Evolutionary conservation across 345 rosid genomes (phyloP).

Genomic region (Eutrema japonicum): DNA sequence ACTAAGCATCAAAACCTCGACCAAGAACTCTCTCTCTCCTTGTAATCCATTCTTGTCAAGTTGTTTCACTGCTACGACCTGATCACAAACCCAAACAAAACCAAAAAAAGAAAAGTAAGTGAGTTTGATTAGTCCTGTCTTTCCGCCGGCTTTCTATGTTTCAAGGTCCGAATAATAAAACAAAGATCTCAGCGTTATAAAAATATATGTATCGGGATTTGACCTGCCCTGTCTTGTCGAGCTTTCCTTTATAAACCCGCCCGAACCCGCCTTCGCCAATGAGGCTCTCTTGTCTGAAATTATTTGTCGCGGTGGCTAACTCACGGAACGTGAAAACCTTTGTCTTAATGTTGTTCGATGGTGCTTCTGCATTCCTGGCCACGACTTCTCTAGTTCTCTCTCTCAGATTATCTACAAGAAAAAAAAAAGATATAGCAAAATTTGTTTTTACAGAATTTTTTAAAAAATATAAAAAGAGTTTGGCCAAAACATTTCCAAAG

Average conservation of each 20-base stretch:
- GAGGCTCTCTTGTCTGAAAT: constrained; percentile 72
- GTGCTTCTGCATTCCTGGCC: constrained; percentile 17
- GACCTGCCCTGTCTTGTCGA: constrained; percentile 71
- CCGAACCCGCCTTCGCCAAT: constrained; percentile 95
- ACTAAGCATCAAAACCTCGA: constrained; percentile 91
- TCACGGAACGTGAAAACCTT: constrained; percentile 78
- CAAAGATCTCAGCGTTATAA: too few relatives aligned
- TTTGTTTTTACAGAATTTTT: background rate
- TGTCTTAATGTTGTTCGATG: constrained; percentile 52
- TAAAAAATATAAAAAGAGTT: background rate
- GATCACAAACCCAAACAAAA: background rate
- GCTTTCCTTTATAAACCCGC: constrained; percentile 79
- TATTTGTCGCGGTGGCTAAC: constrained; percentile 80
- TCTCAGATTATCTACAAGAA: background rate
- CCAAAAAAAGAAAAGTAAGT: background rate
- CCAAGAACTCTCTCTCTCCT: constrained; percentile 87
- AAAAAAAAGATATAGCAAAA: background rate
- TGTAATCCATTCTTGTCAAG: constrained; percentile 89
- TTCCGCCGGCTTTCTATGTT: too few relatives aligned
- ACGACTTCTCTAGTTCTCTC: background rate
- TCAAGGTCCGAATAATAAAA: too few relatives aligned
- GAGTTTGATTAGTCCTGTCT: constrained; percentile 9
- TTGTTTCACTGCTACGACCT: constrained; percentile 96
- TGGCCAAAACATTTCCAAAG: background rate
- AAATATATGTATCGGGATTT: background rate